Percentiles rank a stretch among this genome's conserved stretches.
These are phyloP conservation scores for Vigna angularis DNA, from an alignment of 306 rosid genomes.

Conservation along the genomic window DNA sequence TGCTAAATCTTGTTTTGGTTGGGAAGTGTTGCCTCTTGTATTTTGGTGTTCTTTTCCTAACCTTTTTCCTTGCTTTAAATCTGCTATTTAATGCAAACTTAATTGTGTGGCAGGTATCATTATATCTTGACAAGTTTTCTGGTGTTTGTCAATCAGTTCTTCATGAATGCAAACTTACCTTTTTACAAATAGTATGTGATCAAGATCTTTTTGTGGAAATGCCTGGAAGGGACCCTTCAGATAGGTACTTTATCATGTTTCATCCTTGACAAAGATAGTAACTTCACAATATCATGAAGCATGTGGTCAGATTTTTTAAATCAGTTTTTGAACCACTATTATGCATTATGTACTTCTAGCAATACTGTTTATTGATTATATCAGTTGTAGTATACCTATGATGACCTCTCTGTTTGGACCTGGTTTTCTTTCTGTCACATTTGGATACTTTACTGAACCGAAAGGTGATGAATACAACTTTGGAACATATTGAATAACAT, in stretches of 20 bases:
- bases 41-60: background rate
- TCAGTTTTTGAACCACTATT: background rate
- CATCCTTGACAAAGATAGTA: slow-evolving; percentile 8
- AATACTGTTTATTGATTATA: slow-evolving; percentile 35
- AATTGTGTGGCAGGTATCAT: slow-evolving; percentile 76
- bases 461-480: background rate
- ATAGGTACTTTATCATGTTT: slow-evolving; percentile 63
- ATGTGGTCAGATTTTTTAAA: background rate
- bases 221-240: slow-evolving; percentile 99
- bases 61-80: slow-evolving; percentile 7
- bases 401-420: slow-evolving; percentile 26
- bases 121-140: slow-evolving; percentile 95
- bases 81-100: slow-evolving; percentile 12
- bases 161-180: slow-evolving; percentile 97
- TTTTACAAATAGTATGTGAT: slow-evolving; percentile 89
- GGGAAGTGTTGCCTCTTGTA: slow-evolving; percentile 22
- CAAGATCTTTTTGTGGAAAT: slow-evolving; percentile 99
- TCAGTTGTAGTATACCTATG: slow-evolving; percentile 12
- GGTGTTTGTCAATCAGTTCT: slow-evolving; percentile 94
- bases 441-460: slow-evolving; percentile 20
- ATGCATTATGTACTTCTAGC: background rate
- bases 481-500: slow-evolving; percentile 37
- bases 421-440: slow-evolving; percentile 16
- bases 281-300: slow-evolving; percentile 4
- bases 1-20: slow-evolving; percentile 15